Evolutionary conservation across 2,329 filamentous ascomycete species (phyloP), one percentile per base, ranked within the genome.

Genomic region (Monilinia aucupariae): DNA sequence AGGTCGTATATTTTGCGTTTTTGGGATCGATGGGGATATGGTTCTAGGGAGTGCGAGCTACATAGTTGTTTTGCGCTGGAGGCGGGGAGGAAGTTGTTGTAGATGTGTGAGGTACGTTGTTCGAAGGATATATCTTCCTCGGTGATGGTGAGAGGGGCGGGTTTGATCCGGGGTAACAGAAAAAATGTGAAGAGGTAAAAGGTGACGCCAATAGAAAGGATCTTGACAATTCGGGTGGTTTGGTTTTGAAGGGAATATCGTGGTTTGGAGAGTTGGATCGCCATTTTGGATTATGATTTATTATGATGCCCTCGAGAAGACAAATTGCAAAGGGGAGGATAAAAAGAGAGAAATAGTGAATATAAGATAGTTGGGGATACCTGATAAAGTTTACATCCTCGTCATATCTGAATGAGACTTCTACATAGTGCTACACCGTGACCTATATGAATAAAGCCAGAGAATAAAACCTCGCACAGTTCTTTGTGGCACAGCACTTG

Each of bases 1-100:
- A 88, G 76, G 70, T 88, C 85, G 71, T 84, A 85, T 34, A 85
- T 76, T 69, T 82, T 83, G 58, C 82, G 78, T n/a, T 48, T 25
- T 15, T 39, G 49, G 5, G 56, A 13, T 17, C 62, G 59, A 1
- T 51, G 25, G 6, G 54, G 37, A 30, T 59, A 59, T 20, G n/a
- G n/a, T 10, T 41, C 52, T 6, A 62, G 51, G 43, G 43, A 45
- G 43, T 62, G 60, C 4, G 60, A 51, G 34, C 51, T 41, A 13
- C 60, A 62, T 15, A 62, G 51, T 43, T 62, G 60, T 5, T 56
- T 32, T 1, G 60, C 30, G 30, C 27, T 48, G 22, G 51, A 17
- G 43, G 53, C 34, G 9, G 60, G 60, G 22, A 62, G 60, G 17
- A 56, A 62, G 4, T 55, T 17, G 30, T 58, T 56, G 43, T 34